phyloP scores from a whole-genome alignment of 129 eudicot genomes.

The Lonicera japonica region DNA sequence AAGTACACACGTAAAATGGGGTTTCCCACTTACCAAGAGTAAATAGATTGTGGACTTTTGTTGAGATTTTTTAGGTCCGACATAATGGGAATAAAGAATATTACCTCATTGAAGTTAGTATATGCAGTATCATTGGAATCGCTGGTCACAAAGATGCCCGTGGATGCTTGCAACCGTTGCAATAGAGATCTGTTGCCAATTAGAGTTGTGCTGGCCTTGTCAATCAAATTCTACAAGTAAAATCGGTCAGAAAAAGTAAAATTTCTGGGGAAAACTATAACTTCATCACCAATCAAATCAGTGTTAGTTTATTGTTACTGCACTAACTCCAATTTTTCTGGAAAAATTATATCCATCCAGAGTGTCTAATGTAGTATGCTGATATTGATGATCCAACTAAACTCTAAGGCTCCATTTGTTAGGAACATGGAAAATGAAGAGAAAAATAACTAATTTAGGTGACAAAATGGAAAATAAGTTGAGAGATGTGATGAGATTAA shows the following conservation, averaged over 20 bases:
- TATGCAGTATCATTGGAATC: conserved; percentile 78
- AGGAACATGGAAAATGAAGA: too few relatives aligned
- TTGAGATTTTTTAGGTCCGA: background rate
- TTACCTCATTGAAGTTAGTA: conserved; percentile 58
- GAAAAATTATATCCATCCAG: too few relatives aligned
- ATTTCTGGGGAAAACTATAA: background rate
- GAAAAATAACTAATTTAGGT: too few relatives aligned
- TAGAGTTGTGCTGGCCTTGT: conserved; percentile 73
- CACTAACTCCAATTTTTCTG: too few relatives aligned
- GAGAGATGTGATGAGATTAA: too few relatives aligned
- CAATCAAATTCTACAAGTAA: conserved; percentile 66
- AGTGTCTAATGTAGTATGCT: too few relatives aligned
- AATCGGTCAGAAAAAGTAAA: too few relatives aligned
- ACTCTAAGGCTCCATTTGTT: too few relatives aligned
- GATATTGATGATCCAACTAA: too few relatives aligned
- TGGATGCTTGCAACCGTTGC: conserved; percentile 66
- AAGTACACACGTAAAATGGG: background rate
- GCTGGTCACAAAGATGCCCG: conserved; percentile 52
- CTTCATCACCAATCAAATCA: background rate
- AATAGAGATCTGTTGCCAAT: conserved; percentile 63
- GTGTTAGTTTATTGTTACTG: too few relatives aligned
- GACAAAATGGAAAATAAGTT: too few relatives aligned
- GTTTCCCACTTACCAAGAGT: background rate
- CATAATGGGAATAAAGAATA: background rate
- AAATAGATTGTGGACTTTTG: background rate